phyloP scores from a whole-genome alignment of 495 filamentous ascomycete species.

The Hapsidospora chrysogenum region DNA sequence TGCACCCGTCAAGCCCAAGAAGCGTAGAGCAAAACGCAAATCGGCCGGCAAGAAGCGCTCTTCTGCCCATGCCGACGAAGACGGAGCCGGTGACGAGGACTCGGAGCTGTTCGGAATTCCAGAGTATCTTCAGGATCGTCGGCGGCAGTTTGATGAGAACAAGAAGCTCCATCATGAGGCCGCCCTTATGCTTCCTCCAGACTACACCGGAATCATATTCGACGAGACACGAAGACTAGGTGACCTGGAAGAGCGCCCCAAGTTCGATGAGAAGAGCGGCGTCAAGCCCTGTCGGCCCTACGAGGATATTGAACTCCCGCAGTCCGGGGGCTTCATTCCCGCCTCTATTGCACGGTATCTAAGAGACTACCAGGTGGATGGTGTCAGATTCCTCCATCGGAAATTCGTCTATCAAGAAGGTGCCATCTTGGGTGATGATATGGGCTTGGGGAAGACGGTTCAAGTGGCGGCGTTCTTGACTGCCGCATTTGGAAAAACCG shows the following conservation, averaged over 20 bases:
- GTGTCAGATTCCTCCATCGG: slow-evolving; percentile 73
- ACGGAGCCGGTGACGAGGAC: slow-evolving; percentile 8
- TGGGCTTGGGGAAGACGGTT: slow-evolving; percentile 94
- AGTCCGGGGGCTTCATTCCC: slow-evolving; percentile 72
- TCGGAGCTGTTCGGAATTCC: slow-evolving; percentile 19
- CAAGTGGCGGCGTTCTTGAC: slow-evolving; percentile 93
- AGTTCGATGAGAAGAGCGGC: slow-evolving; percentile 36
- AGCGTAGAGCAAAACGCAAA: slow-evolving; percentile 13
- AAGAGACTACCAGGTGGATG: slow-evolving; percentile 78
- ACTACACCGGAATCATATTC: slow-evolving; percentile 68
- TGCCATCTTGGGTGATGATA: slow-evolving; percentile 84
- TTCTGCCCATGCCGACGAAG: slow-evolving; percentile 1
- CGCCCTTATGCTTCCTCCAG: slow-evolving; percentile 63
- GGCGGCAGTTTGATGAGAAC: slow-evolving; percentile 39
- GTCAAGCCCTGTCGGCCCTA: slow-evolving; percentile 48
- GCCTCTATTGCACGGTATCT: slow-evolving; percentile 87
- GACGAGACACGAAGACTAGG: slow-evolving; percentile 64
- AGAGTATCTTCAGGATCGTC: slow-evolving; percentile 31
- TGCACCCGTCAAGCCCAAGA: slow-evolving; percentile 15
- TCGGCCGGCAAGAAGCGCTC: slow-evolving; percentile 10
- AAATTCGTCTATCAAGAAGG: slow-evolving; percentile 86
- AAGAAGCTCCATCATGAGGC: slow-evolving; percentile 41
- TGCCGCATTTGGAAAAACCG: slow-evolving; percentile 88
- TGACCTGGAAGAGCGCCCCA: slow-evolving; percentile 48
- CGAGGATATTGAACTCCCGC: slow-evolving; percentile 54